Base-by-base conservation (phyloP, 352 stramenopile genomes). In the Thraustochytrium striatum region DNA sequence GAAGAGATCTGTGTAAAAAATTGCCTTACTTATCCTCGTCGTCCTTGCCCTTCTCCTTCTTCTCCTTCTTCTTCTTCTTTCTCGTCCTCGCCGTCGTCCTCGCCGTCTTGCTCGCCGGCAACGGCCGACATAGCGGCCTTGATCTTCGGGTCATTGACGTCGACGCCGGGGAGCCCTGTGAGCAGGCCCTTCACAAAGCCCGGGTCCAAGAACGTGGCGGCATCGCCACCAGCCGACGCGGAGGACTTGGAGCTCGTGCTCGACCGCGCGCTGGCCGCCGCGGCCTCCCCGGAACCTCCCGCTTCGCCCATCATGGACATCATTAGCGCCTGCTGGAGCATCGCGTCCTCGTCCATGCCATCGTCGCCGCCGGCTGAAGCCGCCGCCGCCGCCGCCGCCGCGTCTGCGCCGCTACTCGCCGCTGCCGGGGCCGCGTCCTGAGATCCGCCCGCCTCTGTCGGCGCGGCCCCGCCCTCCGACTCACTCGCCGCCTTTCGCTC, bases 131-230 rank as follows among this genome's bases (percentile, higher is more conserved):
- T 94, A 9, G 90, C 91, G 2, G 89, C 91, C 65, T 94, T 85
- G 83, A 97, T 95, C 82, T 95, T 91, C 2, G 92, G 91, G 82
- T 97, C 91, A 83, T 96, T 96, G 38, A 88, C 88, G 83, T 97
- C 92, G 72, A 96, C 91, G 61, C 91, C 91, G 19, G 89, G 89
- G 30, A 95, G 83, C 19, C 89, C 88, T n/a, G 86, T 91, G 44
- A 97, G 85, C 73, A 97, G 81, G 50, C 89, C 91, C 82, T 92
- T 92, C 78, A 96, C 91, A 70, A 96, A 96, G 43, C 86, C 87
- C 7, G 91, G 88, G 75, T 96, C 91, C 86, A 94, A 91, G 81
- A 95, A 95, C 5, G 19, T 50, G 73, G 81, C 50, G 81, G 72
- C 3, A 53, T 70, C 13, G 68, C 65, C 19, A 61, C 39, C 11